Evolutionary conservation across 768 basidiomycete species (phyloP), one percentile per base, ranked within the genome.

Genomic region (Pulveroboletus sp.): DNA sequence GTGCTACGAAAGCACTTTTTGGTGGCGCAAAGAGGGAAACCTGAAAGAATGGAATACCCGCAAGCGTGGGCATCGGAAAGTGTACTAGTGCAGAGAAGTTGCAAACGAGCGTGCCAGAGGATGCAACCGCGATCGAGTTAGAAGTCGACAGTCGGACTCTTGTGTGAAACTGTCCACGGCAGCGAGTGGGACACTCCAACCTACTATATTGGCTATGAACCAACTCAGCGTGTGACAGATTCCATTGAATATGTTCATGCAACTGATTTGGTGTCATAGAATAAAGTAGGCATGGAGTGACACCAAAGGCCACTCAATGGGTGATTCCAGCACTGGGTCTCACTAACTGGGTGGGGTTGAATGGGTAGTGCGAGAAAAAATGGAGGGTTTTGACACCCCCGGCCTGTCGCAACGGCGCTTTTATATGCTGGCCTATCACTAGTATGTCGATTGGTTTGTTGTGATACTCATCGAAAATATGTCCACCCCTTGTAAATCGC

Each of bases 171-270:
- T 43, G 30, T 16, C 51, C 43, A 51, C 24, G 42, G 56, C 22
- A 36, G 55, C 58, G 24, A 22, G 54, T 57, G 55, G 64, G 72
- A 73, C 76, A 65, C 76, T 68, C 72, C 60, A 47, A 26, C 61
- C 70, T 71, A 74, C 75, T 75, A 76, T 77, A 72, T 75, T 71
- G 75, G 73, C 78, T 79, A 80, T 80, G 79, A 80, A 79, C 77
- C 78, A 68, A 76, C 62, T 61, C 63, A 65, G 27, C 42, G 59
- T 59, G 24, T 60, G 57, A 56, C 65, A 59, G 55, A 57, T 70
- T 70, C 69, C 54, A 71, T 2, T 54, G 67, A 69, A 68, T 51
- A 51, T 58, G 64, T 61, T 51, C 55, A 57, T 44, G 55, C 57
- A 45, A 37, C 43, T 58, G 61, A 59, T 56, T 73, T 64, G 73